These are phyloP conservation scores for Boletus bicolor DNA, from an alignment of 768 basidiomycete species.

Conservation along the genomic window DNA sequence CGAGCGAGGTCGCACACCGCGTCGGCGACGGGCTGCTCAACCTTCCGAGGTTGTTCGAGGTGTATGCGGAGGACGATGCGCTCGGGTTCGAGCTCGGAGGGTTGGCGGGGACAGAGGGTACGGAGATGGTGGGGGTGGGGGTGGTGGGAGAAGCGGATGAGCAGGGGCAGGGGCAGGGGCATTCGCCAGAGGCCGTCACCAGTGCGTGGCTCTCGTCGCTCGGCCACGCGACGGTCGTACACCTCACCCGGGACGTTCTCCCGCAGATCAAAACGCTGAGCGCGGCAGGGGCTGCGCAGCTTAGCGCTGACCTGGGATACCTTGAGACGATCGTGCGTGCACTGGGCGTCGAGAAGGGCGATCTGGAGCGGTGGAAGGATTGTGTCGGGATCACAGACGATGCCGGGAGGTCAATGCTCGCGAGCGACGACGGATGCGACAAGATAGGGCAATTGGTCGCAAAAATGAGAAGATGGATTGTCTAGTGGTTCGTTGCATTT, in stretches of 20 bases:
- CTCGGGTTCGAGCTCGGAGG: slow-evolving; percentile 84
- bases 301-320: slow-evolving; percentile 85
- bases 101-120: slow-evolving; percentile 63
- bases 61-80: slow-evolving; percentile 90
- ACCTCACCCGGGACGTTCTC: slow-evolving; percentile 68
- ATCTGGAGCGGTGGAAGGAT: slow-evolving; percentile 77
- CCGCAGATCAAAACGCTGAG: slow-evolving; percentile 68
- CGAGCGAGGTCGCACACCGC: slow-evolving; percentile 82
- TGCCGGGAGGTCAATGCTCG: slow-evolving; percentile 27
- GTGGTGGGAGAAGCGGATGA: slow-evolving; percentile 2
- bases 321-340: slow-evolving; percentile 87
- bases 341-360: slow-evolving; percentile 82
- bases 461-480: slow-evolving; percentile 33
- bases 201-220: slow-evolving; percentile 91
- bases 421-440: slow-evolving; percentile 20
- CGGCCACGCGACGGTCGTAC: slow-evolving; percentile 72
- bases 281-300: slow-evolving; percentile 70
- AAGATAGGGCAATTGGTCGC: slow-evolving; percentile 21
- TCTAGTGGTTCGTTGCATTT: background rate
- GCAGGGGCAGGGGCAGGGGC: slow-evolving; percentile 30
- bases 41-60: slow-evolving; percentile 89
- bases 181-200: slow-evolving; percentile 74
- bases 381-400: slow-evolving; percentile 60
- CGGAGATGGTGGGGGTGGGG: slow-evolving; percentile 24
- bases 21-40: slow-evolving; percentile 94